Conservation (phyloP, 495 filamentous ascomycete genomes). For the Penicillium lividum region DNA sequence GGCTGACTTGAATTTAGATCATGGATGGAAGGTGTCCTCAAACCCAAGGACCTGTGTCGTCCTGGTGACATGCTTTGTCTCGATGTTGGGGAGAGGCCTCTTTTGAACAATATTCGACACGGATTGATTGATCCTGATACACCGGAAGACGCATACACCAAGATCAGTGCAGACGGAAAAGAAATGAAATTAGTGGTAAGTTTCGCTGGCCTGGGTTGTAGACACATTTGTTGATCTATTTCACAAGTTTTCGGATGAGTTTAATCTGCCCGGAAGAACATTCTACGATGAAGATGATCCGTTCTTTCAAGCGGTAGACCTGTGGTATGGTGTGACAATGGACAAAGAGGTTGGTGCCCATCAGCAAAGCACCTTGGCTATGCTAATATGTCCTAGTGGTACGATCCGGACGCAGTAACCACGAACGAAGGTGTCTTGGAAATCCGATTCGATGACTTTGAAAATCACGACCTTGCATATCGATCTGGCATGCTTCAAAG, state of each 20-base stretch:
- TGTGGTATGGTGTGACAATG: constrained; percentile 80
- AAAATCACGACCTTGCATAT: constrained; percentile 69
- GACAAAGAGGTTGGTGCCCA: constrained; percentile 60
- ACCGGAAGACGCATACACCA: constrained; percentile 57
- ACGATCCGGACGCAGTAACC: constrained; percentile 74
- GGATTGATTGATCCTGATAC: constrained; percentile 74
- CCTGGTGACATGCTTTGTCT: constrained; percentile 57
- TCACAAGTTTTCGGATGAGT: constrained; percentile 74
- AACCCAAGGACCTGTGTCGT: constrained; percentile 33
- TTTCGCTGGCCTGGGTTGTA: not conserved
- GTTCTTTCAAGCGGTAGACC: constrained; percentile 67
- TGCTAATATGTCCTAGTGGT: constrained; percentile 56
- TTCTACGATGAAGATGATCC: constrained; percentile 77
- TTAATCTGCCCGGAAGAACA: constrained; percentile 67
- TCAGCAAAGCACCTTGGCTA: not conserved
- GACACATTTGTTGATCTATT: not conserved
- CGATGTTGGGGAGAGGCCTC: constrained; percentile 52
- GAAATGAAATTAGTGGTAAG: constrained; percentile 65
- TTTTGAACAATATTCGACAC: constrained; percentile 60
- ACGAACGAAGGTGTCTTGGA: constrained; percentile 68
- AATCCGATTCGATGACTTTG: constrained; percentile 65
- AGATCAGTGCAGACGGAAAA: constrained; percentile 58
- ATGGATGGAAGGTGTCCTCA: constrained; percentile 48
- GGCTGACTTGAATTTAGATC: constrained; percentile 45
- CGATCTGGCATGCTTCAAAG: constrained; percentile 81